phyloP scores from a whole-genome alignment of 352 stramenopile species.

The Globisporangium mamillatum region DNA sequence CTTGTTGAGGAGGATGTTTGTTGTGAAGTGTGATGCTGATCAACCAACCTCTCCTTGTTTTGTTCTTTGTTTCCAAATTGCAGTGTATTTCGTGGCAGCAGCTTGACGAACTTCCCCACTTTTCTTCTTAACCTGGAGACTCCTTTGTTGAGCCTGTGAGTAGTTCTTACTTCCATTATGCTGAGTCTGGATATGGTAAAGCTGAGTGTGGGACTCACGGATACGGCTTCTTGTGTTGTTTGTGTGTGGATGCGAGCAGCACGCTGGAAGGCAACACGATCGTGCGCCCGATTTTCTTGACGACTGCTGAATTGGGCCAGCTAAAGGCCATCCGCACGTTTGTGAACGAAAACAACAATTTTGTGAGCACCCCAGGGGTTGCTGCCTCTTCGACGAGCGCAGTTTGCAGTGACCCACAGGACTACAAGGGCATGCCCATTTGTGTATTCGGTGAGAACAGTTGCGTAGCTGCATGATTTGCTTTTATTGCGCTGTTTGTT shows the following conservation, averaged over 20 bases:
- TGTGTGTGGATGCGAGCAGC: constrained; percentile 2
- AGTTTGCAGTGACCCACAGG: background rate
- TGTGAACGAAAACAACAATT: constrained; percentile 17
- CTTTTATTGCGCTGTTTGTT: background rate
- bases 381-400: background rate
- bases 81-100: constrained; percentile 39
- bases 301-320: constrained; percentile 6
- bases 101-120: constrained; percentile 40
- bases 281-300: constrained; percentile 19
- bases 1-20: background rate
- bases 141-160: constrained; percentile 16
- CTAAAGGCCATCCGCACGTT: constrained; percentile 22
- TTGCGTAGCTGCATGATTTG: background rate
- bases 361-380: background rate
- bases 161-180: background rate
- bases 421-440: constrained; percentile 16
- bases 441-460: constrained; percentile 22
- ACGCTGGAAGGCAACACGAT: constrained; percentile 22
- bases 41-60: background rate
- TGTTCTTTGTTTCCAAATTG: background rate
- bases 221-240: background rate
- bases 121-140: constrained; percentile 34
- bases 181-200: background rate
- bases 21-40: background rate
- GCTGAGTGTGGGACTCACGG: background rate